These are phyloP conservation scores for Hawksworthiomyces lignivorus DNA, from an alignment of 2,329 filamentous ascomycete species.

Conservation along the genomic window DNA sequence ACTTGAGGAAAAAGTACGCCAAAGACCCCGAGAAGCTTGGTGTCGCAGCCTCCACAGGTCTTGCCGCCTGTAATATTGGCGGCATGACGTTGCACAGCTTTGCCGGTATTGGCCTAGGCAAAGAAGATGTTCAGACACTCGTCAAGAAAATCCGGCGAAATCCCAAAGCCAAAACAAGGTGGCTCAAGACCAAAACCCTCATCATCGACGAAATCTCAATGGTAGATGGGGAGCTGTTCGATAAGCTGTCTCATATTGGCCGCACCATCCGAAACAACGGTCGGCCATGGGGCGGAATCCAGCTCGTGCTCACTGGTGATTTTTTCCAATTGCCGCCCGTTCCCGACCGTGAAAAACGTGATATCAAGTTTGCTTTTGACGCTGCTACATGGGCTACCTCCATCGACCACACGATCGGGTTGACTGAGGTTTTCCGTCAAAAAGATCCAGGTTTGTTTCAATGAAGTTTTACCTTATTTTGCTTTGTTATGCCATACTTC, in stretches of 20 bases:
- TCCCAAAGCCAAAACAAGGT: constrained; percentile 77
- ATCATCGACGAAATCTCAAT: constrained; percentile 96
- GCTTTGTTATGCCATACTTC: no score
- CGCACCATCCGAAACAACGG: constrained; percentile 82
- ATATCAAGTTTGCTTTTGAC: constrained; percentile 86
- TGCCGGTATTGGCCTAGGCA: constrained; percentile 88
- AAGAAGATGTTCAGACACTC: constrained; percentile 71
- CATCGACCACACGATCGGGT: constrained; percentile 89
- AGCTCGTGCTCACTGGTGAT: constrained; percentile 90
- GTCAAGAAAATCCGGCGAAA: constrained; percentile 89
- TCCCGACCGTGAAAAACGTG: constrained; percentile 61
- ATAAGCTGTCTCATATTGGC: constrained; percentile 87
- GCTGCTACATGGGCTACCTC: constrained; percentile 85
- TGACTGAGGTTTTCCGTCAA: constrained; percentile 95
- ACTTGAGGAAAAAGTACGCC: constrained; percentile 67
- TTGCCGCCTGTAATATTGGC: constrained; percentile 94
- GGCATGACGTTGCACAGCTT: constrained; percentile 96
- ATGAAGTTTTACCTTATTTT: no score
- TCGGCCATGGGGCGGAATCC: constrained; percentile 89
- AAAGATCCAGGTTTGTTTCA: constrained; percentile 61
- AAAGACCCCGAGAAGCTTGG: constrained; percentile 78
- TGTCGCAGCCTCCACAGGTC: constrained; percentile 88
- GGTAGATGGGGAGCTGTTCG: constrained; percentile 95
- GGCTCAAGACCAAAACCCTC: constrained; percentile 80
- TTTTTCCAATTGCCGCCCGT: constrained; percentile 97